Evolutionary conservation across 2,329 filamentous ascomycete genomes (phyloP), one percentile per base, ranked within the genome.

Genomic region (Ceratocystis albifundus): DNA sequence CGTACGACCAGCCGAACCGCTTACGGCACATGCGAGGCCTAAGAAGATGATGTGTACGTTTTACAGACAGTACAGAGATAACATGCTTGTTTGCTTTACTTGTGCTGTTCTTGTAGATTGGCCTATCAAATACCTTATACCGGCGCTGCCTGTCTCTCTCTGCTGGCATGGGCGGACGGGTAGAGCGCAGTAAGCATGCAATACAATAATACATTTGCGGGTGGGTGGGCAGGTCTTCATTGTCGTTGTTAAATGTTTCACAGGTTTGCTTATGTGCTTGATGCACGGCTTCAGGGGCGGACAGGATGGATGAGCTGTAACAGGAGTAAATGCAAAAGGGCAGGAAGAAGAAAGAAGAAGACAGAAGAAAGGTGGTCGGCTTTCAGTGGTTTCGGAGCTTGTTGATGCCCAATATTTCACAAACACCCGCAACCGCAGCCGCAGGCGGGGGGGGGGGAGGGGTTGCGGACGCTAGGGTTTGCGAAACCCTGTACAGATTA

Each of bases 351-450:
- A 17, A 57, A 28, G 22, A 28, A 57, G 53, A 22, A 57, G 53
- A 6, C n/a, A 41, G 36, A 41, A 41, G 36, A 15, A 41, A 41
- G 48, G n/a, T 22, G 48, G n/a, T 22, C 6, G 48, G 17, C 48
- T 25, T 53, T 3, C n/a, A 6, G 53, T 57, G 1, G 12, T 10
- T 30, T 15, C 4, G 10, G 25, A 17, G 10, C 5, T 15, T 30
- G 25, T 57, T 57, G 53, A 57, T 57, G 53, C 53, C 53, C 53
- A 57, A 57, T 57, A 28, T 41, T 41, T 15, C 36, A 15, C 36
- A 12, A 48, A 46, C 44, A 55, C 50, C 15, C 28, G 17, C 22
- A 55, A n/a, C n/a, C n/a, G n/a, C n/a, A n/a, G n/a, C n/a, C n/a
- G n/a, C n/a, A n/a, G n/a, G n/a, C n/a, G n/a, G n/a, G n/a, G n/a